phyloP scores from a whole-genome alignment of 1,284 basidiomycete species.

The Mycena sp. region DNA sequence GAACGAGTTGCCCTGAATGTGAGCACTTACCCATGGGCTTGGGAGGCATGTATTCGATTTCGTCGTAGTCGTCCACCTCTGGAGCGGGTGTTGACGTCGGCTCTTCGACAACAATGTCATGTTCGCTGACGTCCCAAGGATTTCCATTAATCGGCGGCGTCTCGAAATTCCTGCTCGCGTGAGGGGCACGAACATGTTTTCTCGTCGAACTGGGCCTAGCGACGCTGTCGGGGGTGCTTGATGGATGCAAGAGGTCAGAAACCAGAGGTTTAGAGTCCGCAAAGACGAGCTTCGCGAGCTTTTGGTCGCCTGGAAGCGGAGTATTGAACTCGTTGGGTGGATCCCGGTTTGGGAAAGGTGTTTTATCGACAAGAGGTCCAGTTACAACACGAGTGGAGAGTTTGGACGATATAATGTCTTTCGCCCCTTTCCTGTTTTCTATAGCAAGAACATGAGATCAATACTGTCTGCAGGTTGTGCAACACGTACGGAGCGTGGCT shows the following conservation, averaged over 20 bases:
- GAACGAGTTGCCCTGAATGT: not conserved
- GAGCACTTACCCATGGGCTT: slow-evolving; percentile 64
- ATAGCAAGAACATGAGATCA: no score
- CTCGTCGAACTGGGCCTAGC: slow-evolving; percentile 73
- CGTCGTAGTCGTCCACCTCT: slow-evolving; percentile 63
- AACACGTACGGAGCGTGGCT: slow-evolving; percentile 26
- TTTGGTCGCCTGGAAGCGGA: no score
- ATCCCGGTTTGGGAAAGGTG: no score
- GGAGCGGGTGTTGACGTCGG: slow-evolving; percentile 44
- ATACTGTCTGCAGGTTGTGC: slow-evolving; percentile 32
- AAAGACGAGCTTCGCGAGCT: slow-evolving; percentile 37
- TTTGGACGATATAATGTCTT: no score
- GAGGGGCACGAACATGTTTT: slow-evolving; percentile 59
- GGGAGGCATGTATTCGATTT: slow-evolving; percentile 83
- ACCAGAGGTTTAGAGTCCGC: slow-evolving; percentile 37
- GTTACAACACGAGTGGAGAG: slow-evolving; percentile 24
- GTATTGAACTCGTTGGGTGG: no score
- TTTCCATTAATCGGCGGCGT: slow-evolving; percentile 74
- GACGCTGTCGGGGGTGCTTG: slow-evolving; percentile 47
- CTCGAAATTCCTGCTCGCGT: slow-evolving; percentile 58
- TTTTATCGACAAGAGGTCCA: no score
- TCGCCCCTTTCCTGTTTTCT: no score
- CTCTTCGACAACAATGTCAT: slow-evolving; percentile 56
- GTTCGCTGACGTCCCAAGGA: slow-evolving; percentile 79
- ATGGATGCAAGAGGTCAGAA: slow-evolving; percentile 23